A percentile compares a stretch with the other conserved stretches of the same genome.
These are phyloP conservation scores for Infundibulicybe gibba DNA, from an alignment of 768 basidiomycete species.

Conservation along the genomic window DNA sequence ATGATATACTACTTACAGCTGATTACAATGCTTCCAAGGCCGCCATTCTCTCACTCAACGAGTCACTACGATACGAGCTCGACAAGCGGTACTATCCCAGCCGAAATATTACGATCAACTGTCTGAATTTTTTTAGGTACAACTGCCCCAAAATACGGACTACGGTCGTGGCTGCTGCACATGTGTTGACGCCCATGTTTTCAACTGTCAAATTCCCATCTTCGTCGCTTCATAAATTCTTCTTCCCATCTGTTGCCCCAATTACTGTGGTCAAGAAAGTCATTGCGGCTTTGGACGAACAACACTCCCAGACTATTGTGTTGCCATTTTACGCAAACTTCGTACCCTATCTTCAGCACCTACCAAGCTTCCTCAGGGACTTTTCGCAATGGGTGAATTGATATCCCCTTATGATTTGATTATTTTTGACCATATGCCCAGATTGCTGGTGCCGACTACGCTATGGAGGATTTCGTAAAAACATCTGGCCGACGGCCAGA, in stretches of 20 bases:
- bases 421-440: conserved; percentile 19
- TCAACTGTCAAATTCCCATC: conserved; percentile 48
- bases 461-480: conserved; percentile 70
- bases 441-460: conserved; percentile 66
- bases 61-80: conserved; percentile 85
- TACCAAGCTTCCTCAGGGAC: conserved; percentile 76
- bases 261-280: conserved; percentile 77
- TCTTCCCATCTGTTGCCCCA: conserved; percentile 72
- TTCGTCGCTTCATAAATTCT: conserved; percentile 58
- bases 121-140: conserved; percentile 41
- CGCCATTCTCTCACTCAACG: conserved; percentile 76
- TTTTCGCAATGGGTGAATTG: conserved; percentile 66
- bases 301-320: conserved; percentile 67
- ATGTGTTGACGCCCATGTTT: conserved; percentile 79
- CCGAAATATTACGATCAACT: neutral
- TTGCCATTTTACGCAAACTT: conserved; percentile 73
- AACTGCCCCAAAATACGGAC: conserved; percentile 78
- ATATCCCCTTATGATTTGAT: neutral
- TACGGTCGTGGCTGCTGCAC: conserved; percentile 80
- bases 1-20: conserved; percentile 34
- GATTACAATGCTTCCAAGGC: conserved; percentile 95
- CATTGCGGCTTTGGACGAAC: conserved; percentile 77
- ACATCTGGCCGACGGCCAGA: conserved; percentile 54
- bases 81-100: conserved; percentile 56
- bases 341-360: conserved; percentile 45